Conservation (phyloP, 148 eudicot genomes). For the Linanthus parryae region DNA sequence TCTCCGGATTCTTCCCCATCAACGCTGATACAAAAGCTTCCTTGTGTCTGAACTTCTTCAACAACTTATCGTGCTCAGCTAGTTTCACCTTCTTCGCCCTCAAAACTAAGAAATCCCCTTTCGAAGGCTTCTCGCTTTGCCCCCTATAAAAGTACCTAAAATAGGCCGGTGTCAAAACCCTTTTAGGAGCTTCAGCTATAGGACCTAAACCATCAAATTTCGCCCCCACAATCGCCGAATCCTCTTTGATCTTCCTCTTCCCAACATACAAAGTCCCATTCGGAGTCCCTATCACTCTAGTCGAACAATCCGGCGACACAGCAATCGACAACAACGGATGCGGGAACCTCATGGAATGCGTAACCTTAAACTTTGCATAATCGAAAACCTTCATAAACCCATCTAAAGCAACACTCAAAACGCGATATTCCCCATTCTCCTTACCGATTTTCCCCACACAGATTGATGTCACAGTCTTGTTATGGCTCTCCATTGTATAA, state of each 20-base stretch:
- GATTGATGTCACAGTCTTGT: conserved; percentile 80
- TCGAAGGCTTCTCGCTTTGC: conserved; percentile 68
- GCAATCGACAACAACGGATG: conserved; percentile 76
- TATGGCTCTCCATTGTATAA: conserved; percentile 70
- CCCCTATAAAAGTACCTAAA: conserved; percentile 89
- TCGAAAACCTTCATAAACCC: conserved; percentile 92
- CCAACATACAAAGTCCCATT: conserved; percentile 77
- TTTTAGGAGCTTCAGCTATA: conserved; percentile 34
- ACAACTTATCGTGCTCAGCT: conserved; percentile 68
- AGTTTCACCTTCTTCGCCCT: conserved; percentile 66
- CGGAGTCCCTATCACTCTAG: conserved; percentile 70
- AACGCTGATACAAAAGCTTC: conserved; percentile 85
- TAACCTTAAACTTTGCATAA: conserved; percentile 64
- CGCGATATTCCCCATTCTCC: conserved; percentile 50
- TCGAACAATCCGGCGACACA: conserved; percentile 67
- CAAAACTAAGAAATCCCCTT: conserved; percentile 64
- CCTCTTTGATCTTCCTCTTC: conserved; percentile 53
- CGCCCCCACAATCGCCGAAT: conserved; percentile 20
- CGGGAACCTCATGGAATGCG: conserved; percentile 79
- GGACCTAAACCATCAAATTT: conserved; percentile 26
- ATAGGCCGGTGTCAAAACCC: conserved; percentile 54
- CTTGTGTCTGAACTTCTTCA: conserved; percentile 88
- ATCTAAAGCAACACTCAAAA: conserved; percentile 79
- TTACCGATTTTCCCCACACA: conserved; percentile 71
- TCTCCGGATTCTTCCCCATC: conserved; percentile 56